Conservation (phyloP, 1,284 basidiomycete genomes). For the Wolfiporia cocos region DNA sequence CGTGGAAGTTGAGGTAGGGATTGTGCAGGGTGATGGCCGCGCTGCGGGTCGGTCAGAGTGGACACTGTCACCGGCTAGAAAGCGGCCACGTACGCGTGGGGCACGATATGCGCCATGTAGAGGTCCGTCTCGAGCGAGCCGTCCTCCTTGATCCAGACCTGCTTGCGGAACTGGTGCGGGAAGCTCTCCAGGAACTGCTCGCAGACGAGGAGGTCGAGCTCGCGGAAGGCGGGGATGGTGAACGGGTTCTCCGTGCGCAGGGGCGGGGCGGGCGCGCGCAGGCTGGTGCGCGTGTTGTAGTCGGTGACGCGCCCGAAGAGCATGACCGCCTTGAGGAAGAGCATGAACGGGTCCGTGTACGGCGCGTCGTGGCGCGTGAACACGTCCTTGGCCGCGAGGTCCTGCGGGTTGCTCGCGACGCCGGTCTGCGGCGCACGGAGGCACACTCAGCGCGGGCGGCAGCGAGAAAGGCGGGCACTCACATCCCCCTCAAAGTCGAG, state of each 20-base stretch:
- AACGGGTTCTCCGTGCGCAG: conserved; percentile 68
- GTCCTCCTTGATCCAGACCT: conserved; percentile 54
- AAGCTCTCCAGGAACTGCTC: conserved; percentile 62
- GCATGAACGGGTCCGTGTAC: conserved; percentile 74
- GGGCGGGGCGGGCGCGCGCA: conserved; percentile 51
- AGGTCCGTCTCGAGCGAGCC: conserved; percentile 69
- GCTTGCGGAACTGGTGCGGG: conserved; percentile 57
- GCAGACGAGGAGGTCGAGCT: conserved; percentile 61
- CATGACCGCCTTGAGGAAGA: conserved; percentile 77
- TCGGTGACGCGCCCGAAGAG: conserved; percentile 79
- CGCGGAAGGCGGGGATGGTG: conserved; percentile 53
- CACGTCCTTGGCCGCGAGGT: conserved; percentile 52
- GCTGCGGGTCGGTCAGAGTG: conserved; percentile 30
- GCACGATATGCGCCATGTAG: conserved; percentile 78
- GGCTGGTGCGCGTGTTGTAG: conserved; percentile 67
- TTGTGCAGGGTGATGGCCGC: conserved; percentile 81
- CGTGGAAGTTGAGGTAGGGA: conserved; percentile 68
- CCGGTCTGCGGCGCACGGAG: conserved; percentile 14
- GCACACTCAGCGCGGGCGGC: neutral
- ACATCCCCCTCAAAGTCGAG: conserved; percentile 73
- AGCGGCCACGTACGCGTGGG: conserved; percentile 61
- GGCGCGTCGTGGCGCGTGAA: conserved; percentile 63
- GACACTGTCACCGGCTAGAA: neutral
- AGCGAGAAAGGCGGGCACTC: conserved; percentile 13
- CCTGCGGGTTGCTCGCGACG: conserved; percentile 66